A percentile compares a stretch with the other conserved stretches of the same genome.
phyloP scores from a whole-genome alignment of 2,329 filamentous ascomycete genomes.

The Fusarium zealandicum region DNA sequence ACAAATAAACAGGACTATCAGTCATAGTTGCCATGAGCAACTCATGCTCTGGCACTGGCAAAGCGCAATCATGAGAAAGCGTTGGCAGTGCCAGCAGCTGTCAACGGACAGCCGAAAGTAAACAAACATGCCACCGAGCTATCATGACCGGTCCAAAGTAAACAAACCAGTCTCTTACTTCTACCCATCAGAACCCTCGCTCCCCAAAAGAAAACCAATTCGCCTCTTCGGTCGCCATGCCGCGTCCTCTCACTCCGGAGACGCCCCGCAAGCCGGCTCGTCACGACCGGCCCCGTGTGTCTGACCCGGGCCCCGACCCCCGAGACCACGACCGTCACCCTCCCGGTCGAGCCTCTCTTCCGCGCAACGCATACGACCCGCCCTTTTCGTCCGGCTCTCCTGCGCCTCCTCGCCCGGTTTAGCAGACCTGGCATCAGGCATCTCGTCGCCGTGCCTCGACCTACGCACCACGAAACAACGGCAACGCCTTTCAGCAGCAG shows the following conservation, averaged over 20 bases:
- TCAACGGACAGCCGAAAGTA: neutral
- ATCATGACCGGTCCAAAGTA: no score
- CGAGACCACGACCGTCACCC: neutral
- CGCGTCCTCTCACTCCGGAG: neutral
- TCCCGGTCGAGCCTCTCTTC: neutral
- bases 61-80: neutral
- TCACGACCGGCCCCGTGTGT: neutral
- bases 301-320: neutral
- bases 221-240: no score
- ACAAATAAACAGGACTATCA: neutral
- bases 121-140: neutral
- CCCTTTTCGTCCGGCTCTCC: neutral
- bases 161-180: no score
- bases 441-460: no score
- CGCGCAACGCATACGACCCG: neutral
- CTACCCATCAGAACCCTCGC: no score
- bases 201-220: no score
- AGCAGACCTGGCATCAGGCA: neutral
- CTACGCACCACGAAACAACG: neutral
- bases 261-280: neutral
- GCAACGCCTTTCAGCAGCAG: no score
- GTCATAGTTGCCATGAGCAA: slow-evolving; percentile 5
- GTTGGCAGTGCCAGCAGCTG: slow-evolving; percentile 1
- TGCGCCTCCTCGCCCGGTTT: neutral
- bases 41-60: neutral